Base-by-base conservation (phyloP, 2,329 filamentous ascomycete genomes). In the Aspergillus pseudoterreus region DNA sequence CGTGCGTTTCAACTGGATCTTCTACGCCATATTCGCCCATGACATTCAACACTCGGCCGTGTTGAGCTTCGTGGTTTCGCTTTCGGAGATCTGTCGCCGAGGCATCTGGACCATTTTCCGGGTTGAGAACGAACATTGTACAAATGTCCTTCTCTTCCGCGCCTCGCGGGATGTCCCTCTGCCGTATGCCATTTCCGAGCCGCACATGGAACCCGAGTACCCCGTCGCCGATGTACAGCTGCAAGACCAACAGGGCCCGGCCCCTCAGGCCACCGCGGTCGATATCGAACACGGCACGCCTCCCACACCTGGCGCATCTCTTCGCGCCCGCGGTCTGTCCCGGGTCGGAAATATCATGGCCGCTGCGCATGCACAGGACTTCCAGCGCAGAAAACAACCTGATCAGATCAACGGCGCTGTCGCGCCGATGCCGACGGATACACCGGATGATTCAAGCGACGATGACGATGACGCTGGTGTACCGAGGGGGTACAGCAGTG, bases 81-180 rank as follows among this genome's bases (percentile, higher is more conserved):
- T 96, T 3, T 82, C 86, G 8, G 94, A 99, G 68, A 83, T 95
- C 19, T 79, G 82, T n/a, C 84, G 94, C 30, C 79, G 94, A 66
- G 92, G 90, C 55, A 83, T 96, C 66, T 99, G 94, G 94, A 86
- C 87, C 0, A 77, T 97, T 4, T 88, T 99, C 68, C 89, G 94
- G 38, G 92, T 99, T 22, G 94, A 99, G 71, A 99, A 99, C 69
- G 94, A 99, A 64, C 94, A 99, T 72, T 96, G 91, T 72, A 86
- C 87, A 50, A 96, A 96, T 62, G 92, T 99, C 2, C 82, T 85
- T 15, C 85, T 90, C 59, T 95, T 95, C 79, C 91, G 95, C 57
- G 94, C 94, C 4, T 90, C 86, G 2, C 82, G 92, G 50, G 92
- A 96, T 63, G 82, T 95, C 0, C 90, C 90, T 0, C 78, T 97